Evolutionary conservation across 208 protist species (phyloP).

Genomic region (Trypanosoma rangeli): DNA sequence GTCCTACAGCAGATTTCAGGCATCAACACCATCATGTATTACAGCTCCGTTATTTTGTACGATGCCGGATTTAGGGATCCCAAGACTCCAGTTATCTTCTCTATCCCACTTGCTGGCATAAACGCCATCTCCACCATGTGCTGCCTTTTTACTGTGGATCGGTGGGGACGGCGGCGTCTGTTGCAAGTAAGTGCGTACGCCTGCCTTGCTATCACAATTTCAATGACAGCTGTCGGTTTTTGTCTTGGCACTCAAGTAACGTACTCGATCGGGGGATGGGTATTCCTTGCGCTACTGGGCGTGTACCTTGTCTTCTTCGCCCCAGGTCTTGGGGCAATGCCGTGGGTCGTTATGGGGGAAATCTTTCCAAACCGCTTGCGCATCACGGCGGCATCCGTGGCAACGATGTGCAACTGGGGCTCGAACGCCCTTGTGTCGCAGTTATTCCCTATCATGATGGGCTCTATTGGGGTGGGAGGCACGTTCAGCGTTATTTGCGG

Average conservation of each 20-base stretch:
- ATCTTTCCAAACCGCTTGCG: constrained; percentile 88
- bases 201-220: constrained; percentile 54
- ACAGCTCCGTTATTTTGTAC: constrained; percentile 87
- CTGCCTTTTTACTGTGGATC: constrained; percentile 82
- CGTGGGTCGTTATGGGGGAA: constrained; percentile 91
- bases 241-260: constrained; percentile 55
- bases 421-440: constrained; percentile 87
- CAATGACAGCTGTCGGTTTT: constrained; percentile 65
- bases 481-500: constrained; percentile 77
- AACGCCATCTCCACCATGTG: constrained; percentile 86
- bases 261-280: constrained; percentile 60
- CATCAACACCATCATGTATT: constrained; percentile 95
- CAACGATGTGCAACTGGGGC: constrained; percentile 92
- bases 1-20: constrained; percentile 91
- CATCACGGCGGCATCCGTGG: constrained; percentile 75
- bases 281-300: constrained; percentile 73
- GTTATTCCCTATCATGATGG: constrained; percentile 84
- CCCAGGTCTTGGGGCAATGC: constrained; percentile 88
- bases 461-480: constrained; percentile 77
- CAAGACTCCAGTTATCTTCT: constrained; percentile 81
- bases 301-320: constrained; percentile 87
- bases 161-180: constrained; percentile 67
- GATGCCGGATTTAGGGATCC: constrained; percentile 74
- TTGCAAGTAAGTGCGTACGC: constrained; percentile 73
- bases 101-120: constrained; percentile 83